Evolutionary conservation across 192 early-diverging fungal species (phyloP).

Genomic region (Phlyctochytrium bullatum): DNA sequence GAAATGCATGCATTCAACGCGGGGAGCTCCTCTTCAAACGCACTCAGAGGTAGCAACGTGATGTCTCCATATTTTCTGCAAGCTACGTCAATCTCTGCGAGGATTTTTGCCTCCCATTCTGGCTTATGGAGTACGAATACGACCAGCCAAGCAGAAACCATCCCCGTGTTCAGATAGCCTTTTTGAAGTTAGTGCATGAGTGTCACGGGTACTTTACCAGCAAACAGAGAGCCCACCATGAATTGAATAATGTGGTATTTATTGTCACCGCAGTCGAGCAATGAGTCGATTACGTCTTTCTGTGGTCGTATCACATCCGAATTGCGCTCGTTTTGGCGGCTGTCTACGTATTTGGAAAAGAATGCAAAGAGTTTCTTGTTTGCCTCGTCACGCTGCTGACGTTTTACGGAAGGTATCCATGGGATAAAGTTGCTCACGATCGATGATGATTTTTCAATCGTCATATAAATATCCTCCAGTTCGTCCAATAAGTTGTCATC

Average conservation of each 20-base stretch:
- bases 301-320: background rate
- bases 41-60: background rate
- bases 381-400: background rate
- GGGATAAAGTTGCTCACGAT: background rate
- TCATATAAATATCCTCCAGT: background rate
- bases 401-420: background rate
- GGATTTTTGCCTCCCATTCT: background rate
- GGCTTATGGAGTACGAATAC: background rate
- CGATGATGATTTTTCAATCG: background rate
- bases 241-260: conserved; percentile 2
- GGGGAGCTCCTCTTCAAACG: background rate
- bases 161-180: background rate
- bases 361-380: background rate
- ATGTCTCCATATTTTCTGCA: conserved; percentile 2
- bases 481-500: background rate
- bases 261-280: background rate
- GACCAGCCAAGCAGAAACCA: conserved; percentile 1
- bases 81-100: background rate
- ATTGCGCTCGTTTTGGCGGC: background rate
- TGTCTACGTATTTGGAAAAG: background rate
- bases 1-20: conserved; percentile 1
- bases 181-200: background rate
- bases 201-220: background rate
- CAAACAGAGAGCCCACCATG: background rate
- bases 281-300: background rate